Evolutionary conservation across 2,329 filamentous ascomycete species (phyloP), one percentile per base, ranked within the genome.

Genomic region (Nemania diffusa): DNA sequence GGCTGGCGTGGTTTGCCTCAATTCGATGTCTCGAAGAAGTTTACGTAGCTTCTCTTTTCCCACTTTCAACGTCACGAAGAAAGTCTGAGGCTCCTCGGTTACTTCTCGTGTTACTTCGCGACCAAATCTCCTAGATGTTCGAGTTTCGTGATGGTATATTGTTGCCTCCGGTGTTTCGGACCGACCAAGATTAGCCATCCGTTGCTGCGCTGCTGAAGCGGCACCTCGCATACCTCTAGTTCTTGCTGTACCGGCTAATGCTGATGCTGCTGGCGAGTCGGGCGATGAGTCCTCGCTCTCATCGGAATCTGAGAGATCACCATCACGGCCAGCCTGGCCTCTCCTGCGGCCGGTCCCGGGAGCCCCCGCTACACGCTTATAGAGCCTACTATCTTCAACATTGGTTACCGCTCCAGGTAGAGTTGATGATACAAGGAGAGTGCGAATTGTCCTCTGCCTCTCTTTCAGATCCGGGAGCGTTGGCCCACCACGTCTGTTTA

Each of bases 391-490:
- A 51, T 96, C 92, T 69, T 97, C 94, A 52, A 97, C 83, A 2
- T 87, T 87, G 62, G 89, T 83, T 4, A 92, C 95, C 4, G 93
- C 93, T 26, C 95, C 96, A 17, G 96, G 96, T 65, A 99, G 87
- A 22, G 97, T 94, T 2, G 93, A 94, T 9, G 95, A 97, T 1
- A 99, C 93, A 59, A 98, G 88, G 72, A 97, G 86, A 0, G 95
- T 97, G 53, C 96, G 90, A 64, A 98, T 95, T 0, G 96, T 98
- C 58, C 95, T 89, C 80, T 96, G 95, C 62, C 94, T 88, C 74
- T 99, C 96, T 78, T 97, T 97, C 65, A 99, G 88, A 81, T 99
- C 96, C n/a, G 96, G 96, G 46, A 99, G 83, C 67, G 93, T 92
- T 5, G 96, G 96, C 0, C 96, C 96, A 70, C 96, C 96, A 74